Evolutionary conservation across 345 rosid genomes (phyloP).

Genomic region (Eucalyptus cloeziana): DNA sequence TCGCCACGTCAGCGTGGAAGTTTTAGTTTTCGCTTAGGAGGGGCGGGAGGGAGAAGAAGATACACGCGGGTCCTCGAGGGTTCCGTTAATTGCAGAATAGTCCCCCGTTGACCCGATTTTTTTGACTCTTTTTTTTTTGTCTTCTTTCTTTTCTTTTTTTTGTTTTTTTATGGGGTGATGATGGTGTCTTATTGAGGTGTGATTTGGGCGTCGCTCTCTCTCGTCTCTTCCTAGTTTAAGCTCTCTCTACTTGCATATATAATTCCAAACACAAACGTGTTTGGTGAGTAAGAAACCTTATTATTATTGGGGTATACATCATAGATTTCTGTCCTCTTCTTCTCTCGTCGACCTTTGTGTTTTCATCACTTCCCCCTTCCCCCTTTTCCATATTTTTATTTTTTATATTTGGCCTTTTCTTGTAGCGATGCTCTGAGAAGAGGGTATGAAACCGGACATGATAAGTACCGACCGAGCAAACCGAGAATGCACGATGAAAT

Average conservation of each 20-base stretch:
- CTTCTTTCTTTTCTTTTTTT: background rate
- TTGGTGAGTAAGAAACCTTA: background rate
- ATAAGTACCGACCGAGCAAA: background rate
- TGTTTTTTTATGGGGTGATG: background rate
- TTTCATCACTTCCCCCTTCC: background rate
- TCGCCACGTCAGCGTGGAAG: conserved; percentile 92
- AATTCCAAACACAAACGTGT: background rate
- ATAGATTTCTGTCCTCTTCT: background rate
- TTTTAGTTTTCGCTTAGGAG: background rate
- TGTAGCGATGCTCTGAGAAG: background rate
- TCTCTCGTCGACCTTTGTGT: background rate
- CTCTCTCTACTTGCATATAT: background rate
- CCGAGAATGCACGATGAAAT: background rate
- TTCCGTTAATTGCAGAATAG: background rate
- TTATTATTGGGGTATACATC: background rate
- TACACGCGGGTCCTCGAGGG: background rate
- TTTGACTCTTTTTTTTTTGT: background rate
- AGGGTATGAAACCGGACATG: background rate
- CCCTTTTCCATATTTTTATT: background rate
- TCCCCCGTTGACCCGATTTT: background rate
- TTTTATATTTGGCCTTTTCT: background rate
- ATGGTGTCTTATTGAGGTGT: background rate
- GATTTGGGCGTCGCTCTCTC: background rate
- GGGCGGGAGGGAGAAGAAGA: background rate
- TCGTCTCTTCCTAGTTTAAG: background rate